Percentiles rank a stretch among this genome's conserved stretches.
phyloP scores from a whole-genome alignment of 2,329 filamentous ascomycete species.

The Venturia nashicola region DNA sequence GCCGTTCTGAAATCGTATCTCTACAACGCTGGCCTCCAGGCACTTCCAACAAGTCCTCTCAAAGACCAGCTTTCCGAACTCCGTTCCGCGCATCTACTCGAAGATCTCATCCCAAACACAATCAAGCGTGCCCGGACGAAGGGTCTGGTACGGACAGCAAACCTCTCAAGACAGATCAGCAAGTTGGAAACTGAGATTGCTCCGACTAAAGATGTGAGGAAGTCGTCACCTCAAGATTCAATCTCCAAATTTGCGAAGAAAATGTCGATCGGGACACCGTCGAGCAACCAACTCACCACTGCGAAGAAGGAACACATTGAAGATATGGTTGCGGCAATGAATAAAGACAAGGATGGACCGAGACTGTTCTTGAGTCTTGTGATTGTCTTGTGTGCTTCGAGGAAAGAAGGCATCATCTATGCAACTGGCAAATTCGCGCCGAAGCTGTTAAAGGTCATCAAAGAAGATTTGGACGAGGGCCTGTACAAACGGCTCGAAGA shows the following conservation, averaged over 20 bases:
- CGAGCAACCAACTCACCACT: slow-evolving; percentile 10
- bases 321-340: slow-evolving; percentile 23
- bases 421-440: slow-evolving; percentile 29
- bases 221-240: not conserved
- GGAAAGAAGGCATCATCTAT: slow-evolving; percentile 23
- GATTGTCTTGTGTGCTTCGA: slow-evolving; percentile 20
- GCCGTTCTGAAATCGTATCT: slow-evolving; percentile 17
- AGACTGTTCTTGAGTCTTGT: slow-evolving; percentile 25
- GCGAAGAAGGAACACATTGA: slow-evolving; percentile 18
- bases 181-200: slow-evolving; percentile 18
- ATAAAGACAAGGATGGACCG: slow-evolving; percentile 24
- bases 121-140: slow-evolving; percentile 20
- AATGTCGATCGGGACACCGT: slow-evolving; percentile 16
- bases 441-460: slow-evolving; percentile 25
- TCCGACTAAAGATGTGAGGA: slow-evolving; percentile 5
- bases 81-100: slow-evolving; percentile 18
- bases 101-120: slow-evolving; percentile 23
- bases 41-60: slow-evolving; percentile 17
- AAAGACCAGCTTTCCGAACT: slow-evolving; percentile 22
- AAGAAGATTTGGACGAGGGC: slow-evolving; percentile 14
- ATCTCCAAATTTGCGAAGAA: slow-evolving; percentile 19
- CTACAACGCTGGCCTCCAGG: slow-evolving; percentile 17
- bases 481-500: slow-evolving; percentile 21
- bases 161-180: slow-evolving; percentile 19
- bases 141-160: slow-evolving; percentile 19